These are phyloP conservation scores for Selaginella tamariscina DNA, from an alignment of 75 land plant species.

Conservation along the genomic window DNA sequence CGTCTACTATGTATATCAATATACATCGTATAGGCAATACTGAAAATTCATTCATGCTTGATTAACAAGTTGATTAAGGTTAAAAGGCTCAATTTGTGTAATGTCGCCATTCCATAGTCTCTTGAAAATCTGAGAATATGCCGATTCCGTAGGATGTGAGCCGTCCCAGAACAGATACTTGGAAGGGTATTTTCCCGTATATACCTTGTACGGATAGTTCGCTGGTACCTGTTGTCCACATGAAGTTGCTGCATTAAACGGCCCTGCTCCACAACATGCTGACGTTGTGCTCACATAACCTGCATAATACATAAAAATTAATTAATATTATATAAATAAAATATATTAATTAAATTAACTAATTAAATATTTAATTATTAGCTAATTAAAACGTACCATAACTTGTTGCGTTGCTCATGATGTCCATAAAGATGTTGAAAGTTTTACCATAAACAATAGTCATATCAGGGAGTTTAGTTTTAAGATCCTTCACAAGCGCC, in stretches of 20 bases:
- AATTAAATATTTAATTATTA: background rate
- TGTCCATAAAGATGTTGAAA: background rate
- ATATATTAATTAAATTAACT: no score
- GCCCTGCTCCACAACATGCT: slow-evolving; percentile 18
- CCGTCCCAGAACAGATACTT: slow-evolving; percentile 1
- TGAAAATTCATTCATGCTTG: no score
- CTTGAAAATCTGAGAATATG: background rate
- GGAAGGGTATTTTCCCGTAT: background rate
- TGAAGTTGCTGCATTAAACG: slow-evolving; percentile 2
- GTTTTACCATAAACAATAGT: background rate
- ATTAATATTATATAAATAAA: background rate
- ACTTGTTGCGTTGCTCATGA: background rate
- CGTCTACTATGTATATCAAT: no score
- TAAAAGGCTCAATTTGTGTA: background rate
- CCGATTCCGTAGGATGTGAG: background rate
- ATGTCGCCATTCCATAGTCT: background rate
- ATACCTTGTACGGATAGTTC: slow-evolving; percentile 8
- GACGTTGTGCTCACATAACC: background rate
- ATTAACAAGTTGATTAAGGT: background rate
- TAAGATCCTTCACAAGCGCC: background rate
- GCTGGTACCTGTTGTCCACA: slow-evolving; percentile 8
- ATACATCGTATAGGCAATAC: no score
- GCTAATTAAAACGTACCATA: slow-evolving; percentile 4
- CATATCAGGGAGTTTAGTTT: background rate
- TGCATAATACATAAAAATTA: background rate